Percentiles rank a stretch among this genome's conserved stretches.
Conservation (phyloP, 1,284 basidiomycete species). For the Schizopora paradoxa region DNA sequence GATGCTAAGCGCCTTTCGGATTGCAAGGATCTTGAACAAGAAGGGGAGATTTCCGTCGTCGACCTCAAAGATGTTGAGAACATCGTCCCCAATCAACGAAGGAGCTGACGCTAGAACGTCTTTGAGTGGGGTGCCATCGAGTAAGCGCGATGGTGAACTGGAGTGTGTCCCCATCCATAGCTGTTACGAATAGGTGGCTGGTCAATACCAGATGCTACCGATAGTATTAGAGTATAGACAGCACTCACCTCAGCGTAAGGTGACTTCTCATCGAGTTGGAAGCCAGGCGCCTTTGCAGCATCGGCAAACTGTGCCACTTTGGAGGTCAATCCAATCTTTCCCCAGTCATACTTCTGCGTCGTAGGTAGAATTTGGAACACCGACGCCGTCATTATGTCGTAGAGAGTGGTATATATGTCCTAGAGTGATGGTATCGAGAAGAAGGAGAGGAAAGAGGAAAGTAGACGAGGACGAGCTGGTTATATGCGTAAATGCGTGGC, state of each 20-base stretch:
- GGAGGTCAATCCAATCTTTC: constrained; percentile 55
- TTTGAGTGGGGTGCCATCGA: constrained; percentile 44
- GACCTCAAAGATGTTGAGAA: constrained; percentile 59
- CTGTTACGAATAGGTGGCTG: constrained; percentile 35
- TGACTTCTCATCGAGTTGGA: constrained; percentile 37
- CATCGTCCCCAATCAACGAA: constrained; percentile 61
- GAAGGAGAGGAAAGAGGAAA: too few species aligned
- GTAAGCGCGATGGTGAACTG: constrained; percentile 73
- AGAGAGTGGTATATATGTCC: too few species aligned
- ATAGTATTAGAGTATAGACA: constrained; percentile 1
- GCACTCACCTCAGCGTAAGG: constrained; percentile 58
- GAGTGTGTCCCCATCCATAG: constrained; percentile 99
- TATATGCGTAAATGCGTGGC: too few species aligned
- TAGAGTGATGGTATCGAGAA: too few species aligned
- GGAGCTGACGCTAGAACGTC: constrained; percentile 62
- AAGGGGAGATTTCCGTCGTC: constrained; percentile 79
- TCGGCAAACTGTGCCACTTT: constrained; percentile 45
- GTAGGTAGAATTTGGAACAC: constrained; percentile 72
- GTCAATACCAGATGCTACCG: constrained; percentile 9
- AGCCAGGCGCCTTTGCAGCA: constrained; percentile 29
- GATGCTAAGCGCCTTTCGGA: constrained; percentile 92
- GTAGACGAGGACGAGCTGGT: too few species aligned
- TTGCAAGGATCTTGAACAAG: constrained; percentile 90
- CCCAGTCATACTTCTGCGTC: constrained; percentile 72
- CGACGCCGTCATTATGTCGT: constrained; percentile 16